Percentiles rank a stretch among this genome's conserved stretches.
These are phyloP conservation scores for Saprolegnia parasitica DNA, from an alignment of 352 stramenopile species.

Conservation along the genomic window DNA sequence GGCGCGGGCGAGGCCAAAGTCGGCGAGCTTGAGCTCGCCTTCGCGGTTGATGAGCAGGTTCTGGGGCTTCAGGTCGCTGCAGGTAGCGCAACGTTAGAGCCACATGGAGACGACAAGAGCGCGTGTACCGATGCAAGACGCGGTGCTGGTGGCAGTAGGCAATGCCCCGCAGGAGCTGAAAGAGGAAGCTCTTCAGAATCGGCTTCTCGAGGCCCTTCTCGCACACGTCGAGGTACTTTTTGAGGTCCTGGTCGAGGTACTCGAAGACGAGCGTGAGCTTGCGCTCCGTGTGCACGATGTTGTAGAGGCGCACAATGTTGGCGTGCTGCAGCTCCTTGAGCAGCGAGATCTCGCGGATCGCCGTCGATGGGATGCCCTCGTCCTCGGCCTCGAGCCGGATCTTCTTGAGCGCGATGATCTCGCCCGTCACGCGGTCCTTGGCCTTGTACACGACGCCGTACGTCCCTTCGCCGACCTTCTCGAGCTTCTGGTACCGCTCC, in stretches of 20 bases:
- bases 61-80: conserved; percentile 98
- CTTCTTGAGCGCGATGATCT: conserved; percentile 99
- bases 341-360: conserved; percentile 98
- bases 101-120: conserved; percentile 4
- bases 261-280: conserved; percentile 99
- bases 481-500: conserved; percentile 93
- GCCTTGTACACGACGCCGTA: conserved; percentile 99
- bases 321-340: conserved; percentile 96
- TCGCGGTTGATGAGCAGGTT: conserved; percentile 98
- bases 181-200: conserved; percentile 96
- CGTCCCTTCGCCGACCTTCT: conserved; percentile 97
- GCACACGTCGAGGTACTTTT: conserved; percentile 99
- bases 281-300: conserved; percentile 99
- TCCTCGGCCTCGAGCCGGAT: conserved; percentile 98
- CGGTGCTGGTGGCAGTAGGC: conserved; percentile 99
- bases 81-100: conserved; percentile 25
- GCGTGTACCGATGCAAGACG: conserved; percentile 83
- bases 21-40: conserved; percentile 98
- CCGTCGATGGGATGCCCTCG: conserved; percentile 97
- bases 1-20: conserved; percentile 99
- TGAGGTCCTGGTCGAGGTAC: conserved; percentile 99
- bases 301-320: conserved; percentile 98
- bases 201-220: conserved; percentile 93
- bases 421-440: conserved; percentile 91
- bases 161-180: conserved; percentile 98